Evolutionary conservation across 1,139 yeast genomes (phyloP), one percentile per base, ranked within the genome.

Genomic region (Candida pseudocylindracea): DNA sequence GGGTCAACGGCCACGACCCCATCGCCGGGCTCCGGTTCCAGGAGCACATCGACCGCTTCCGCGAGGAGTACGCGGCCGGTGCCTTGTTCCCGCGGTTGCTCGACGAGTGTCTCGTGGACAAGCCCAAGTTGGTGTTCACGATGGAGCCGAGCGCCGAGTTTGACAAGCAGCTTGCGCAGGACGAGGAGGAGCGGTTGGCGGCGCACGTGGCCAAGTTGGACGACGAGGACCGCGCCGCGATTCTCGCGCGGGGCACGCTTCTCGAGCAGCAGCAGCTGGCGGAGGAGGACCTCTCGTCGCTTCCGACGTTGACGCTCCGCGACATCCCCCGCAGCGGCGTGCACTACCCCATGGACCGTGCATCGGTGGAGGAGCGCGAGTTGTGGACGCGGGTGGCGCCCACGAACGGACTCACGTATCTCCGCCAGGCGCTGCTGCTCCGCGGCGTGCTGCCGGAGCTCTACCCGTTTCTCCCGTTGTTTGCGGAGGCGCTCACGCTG

Each of bases 1-100:
- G 94, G 78, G 72, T 79, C 35, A 81, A 81, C 45, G 70, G 70
- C 26, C 63, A 67, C 10, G 79, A 80, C 47, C 85, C 91, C 7
- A 56, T 85, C 39, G 62, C 67, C 8, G 45, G 66, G 4, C 55
- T 88, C 31, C 69, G 71, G 38, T 76, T 80, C 49, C 80, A 79
- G 40, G 57, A 57, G 12, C 57, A 69, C 15, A 55, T 85, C 32
- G 42, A 49, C 6, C 53, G 57, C 37, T 81, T 88, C 55, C 72
- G 71, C 43, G 47, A 51, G 3, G 81, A 78, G 29, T 71, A 72
- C 43, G 45, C 46, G 2, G 43, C 41, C 2, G 53, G 66, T 30
- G 88, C 91, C 2, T 60, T 88, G 38, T 72, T 76, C 42, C 63
- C 67, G 36, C 62, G 66, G 7, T 43, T 78, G 38, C 59, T 85